Evolutionary conservation across 805 yeast species (phyloP).

Genomic region (Metschnikowia rubicola): DNA sequence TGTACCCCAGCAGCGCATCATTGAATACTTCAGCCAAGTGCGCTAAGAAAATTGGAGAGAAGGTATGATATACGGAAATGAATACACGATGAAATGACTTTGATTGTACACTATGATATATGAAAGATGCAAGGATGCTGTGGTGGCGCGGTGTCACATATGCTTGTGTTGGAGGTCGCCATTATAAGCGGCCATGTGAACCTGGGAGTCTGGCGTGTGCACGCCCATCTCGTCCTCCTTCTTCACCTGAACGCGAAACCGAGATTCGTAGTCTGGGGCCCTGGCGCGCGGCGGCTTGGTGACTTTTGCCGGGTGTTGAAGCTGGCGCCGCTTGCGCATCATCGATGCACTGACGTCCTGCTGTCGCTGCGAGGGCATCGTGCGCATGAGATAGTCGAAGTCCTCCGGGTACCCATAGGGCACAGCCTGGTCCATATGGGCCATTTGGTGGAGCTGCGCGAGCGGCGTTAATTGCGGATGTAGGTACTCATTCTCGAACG

Average conservation of each 20-base stretch:
- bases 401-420: slow-evolving; percentile 12
- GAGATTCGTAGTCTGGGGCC: slow-evolving; percentile 8
- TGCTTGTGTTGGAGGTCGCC: not conserved
- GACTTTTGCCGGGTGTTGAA: slow-evolving; percentile 13
- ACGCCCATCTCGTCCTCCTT: slow-evolving; percentile 5
- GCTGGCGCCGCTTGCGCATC: slow-evolving; percentile 32
- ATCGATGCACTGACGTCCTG: slow-evolving; percentile 31
- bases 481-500: slow-evolving; percentile 11
- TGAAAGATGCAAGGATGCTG: not conserved
- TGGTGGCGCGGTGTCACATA: not conserved
- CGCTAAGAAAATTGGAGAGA: not conserved
- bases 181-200: not conserved
- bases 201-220: slow-evolving; percentile 9
- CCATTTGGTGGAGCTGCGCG: slow-evolving; percentile 6
- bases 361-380: slow-evolving; percentile 25
- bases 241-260: slow-evolving; percentile 8
- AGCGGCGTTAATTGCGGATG: slow-evolving; percentile 9
- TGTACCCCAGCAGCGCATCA: slow-evolving; percentile 42
- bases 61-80: not conserved
- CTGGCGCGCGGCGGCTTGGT: slow-evolving; percentile 9
- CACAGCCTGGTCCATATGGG: slow-evolving; percentile 5
- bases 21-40: slow-evolving; percentile 40
- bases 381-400: slow-evolving; percentile 6
- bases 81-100: not conserved
- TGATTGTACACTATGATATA: not conserved